Percentiles rank a stretch among this genome's conserved stretches.
Conservation (phyloP, 148 eudicot species). For the Cornus controversa region DNA sequence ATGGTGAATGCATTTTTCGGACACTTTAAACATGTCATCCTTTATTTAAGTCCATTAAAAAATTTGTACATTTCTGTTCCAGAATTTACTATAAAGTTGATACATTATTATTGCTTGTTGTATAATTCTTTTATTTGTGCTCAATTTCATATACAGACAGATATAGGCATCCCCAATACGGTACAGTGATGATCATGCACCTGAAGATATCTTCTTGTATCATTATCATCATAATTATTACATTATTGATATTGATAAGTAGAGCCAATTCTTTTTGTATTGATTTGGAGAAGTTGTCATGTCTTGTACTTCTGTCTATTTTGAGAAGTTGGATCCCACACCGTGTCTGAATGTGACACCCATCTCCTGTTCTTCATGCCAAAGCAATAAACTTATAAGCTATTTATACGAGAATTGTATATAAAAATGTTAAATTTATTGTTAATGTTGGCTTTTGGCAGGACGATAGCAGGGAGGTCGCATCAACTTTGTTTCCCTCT, state of each 20-base stretch:
- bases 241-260: no score
- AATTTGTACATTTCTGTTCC: background rate
- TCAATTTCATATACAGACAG: background rate
- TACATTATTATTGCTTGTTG: background rate
- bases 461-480: constrained; percentile 89
- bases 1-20: no score
- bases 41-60: no score
- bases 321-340: background rate
- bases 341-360: background rate
- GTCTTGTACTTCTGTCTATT: background rate
- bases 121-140: background rate
- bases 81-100: background rate
- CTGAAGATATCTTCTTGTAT: no score
- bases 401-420: background rate
- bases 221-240: no score
- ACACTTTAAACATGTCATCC: no score
- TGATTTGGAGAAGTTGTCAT: background rate
- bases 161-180: background rate
- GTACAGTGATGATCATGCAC: background rate
- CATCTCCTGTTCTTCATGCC: background rate
- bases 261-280: background rate
- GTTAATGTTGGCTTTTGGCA: constrained; percentile 31
- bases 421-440: background rate
- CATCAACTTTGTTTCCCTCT: constrained; percentile 69
- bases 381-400: background rate